Base-by-base conservation (phyloP, 305 asterid genomes). In the Fraxinus sp. region DNA sequence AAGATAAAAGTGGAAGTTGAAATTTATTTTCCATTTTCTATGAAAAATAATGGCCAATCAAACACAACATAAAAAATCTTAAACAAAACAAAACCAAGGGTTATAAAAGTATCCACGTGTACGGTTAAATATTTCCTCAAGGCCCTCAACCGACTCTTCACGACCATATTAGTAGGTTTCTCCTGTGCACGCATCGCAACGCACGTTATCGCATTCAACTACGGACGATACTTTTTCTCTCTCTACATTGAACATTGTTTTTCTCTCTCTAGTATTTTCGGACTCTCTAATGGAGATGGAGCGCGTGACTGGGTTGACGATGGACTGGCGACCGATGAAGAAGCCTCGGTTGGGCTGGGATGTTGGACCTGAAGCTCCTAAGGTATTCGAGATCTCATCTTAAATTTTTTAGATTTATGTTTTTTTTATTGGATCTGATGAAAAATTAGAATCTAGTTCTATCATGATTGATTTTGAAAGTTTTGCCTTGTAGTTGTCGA, bases 321-420 rank as follows among this genome's bases (percentile, higher is more conserved):
- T 87, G 78, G 92, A 87, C 28, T 86, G 86, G 77, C 80, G 88
- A 73, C 90, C 92, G 41, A 76, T 87, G 78, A 89, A 87, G 76
- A 78, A 89, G 74, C 86, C 77, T 64, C 89, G 92, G 49, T 70
- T 88, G 79, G 90, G 89, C 9, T 89, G 92, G 92, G 92, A 89
- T 39, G 89, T 87, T 30, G 79, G 74, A 64, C 90, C 92, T 68
- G 79, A 85, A 20, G 76, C 73, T 7, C 52, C 78, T 26, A 85
- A 87, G 86, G 87, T 85, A 87, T 10, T 68, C 8, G 28, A 28
- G 28, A 78, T 83, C 82, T 64, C 72, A 28, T 74, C 70, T 41
- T 18, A 49, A 74, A 35, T 6, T 32, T 10, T 7, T 55, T 3
- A 57, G 84, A 77, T 80, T 82, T 80, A 3, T 70, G 73, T 44